Percentiles rank a stretch among this genome's conserved stretches.
phyloP scores from a whole-genome alignment of 1,284 basidiomycete species.

The Pisolithus thermaeus region DNA sequence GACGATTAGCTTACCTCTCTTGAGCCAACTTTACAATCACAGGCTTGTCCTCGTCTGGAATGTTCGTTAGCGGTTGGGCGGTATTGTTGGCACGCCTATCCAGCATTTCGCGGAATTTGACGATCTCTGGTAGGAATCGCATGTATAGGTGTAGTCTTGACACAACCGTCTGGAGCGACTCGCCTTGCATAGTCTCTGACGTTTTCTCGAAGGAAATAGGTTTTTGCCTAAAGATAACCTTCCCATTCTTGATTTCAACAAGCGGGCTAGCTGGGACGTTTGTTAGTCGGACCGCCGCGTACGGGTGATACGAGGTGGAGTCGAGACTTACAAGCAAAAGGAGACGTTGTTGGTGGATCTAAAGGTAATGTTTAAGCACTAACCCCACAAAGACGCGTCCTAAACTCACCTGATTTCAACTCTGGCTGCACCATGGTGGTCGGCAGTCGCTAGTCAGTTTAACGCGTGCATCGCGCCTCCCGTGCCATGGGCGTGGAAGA shows the following conservation, averaged over 20 bases:
- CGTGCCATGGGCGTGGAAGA: slow-evolving; percentile 18
- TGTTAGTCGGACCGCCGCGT: background rate
- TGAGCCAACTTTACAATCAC: slow-evolving; percentile 76
- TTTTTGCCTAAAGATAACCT: slow-evolving; percentile 76
- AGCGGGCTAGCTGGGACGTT: slow-evolving; percentile 29
- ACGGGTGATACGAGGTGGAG: background rate
- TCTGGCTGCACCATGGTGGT: slow-evolving; percentile 34
- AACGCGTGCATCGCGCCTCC: slow-evolving; percentile 14
- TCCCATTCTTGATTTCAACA: slow-evolving; percentile 70
- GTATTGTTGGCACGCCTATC: slow-evolving; percentile 43
- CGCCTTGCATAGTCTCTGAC: slow-evolving; percentile 79
- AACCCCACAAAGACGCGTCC: slow-evolving; percentile 6
- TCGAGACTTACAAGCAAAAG: slow-evolving; percentile 14
- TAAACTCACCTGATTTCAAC: slow-evolving; percentile 32
- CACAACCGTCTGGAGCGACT: slow-evolving; percentile 16
- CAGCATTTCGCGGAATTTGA: slow-evolving; percentile 67
- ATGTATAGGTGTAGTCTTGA: background rate
- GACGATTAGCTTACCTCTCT: slow-evolving; percentile 54
- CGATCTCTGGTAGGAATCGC: slow-evolving; percentile 42
- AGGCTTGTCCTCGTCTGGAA: slow-evolving; percentile 66
- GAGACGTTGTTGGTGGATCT: slow-evolving; percentile 11
- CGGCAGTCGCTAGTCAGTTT: slow-evolving; percentile 14
- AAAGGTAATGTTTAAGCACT: slow-evolving; percentile 2
- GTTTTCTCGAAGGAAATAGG: slow-evolving; percentile 66
- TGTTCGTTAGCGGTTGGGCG: slow-evolving; percentile 41